Base-by-base conservation (phyloP, 441 rosid genomes). In the Populus trichocarpa region DNA sequence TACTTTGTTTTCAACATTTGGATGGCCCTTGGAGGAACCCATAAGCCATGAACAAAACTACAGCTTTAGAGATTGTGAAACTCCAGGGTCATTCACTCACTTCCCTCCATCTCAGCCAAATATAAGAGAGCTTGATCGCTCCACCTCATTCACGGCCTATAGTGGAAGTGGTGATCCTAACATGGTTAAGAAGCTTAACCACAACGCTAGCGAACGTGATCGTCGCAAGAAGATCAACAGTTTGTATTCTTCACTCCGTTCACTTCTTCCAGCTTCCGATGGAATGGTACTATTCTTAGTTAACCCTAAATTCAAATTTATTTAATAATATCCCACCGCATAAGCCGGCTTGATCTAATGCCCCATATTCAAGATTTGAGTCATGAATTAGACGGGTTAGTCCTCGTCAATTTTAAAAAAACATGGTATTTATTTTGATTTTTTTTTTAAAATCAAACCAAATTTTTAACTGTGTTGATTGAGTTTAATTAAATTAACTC, bases 151-250 rank as follows among this genome's bases (percentile, higher is more conserved):
- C 38, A 6, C 72, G 1, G 75, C 67, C 63, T 32, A 73, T 71
- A 79, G 66, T n/a, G 25, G 14, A 20, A 64, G 11, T 22, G 73
- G 69, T 11, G 77, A 73, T 14, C 72, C 46, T 6, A 25, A 50
- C 50, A 25, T 68, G 77, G 74, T 73, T 8, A 79, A 73, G 90
- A 92, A 90, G 88, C 85, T 92, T 30, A 85, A 83, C 63, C 97
- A 92, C 85, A 92, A 89, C 36, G 92, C 94, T 16, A 86, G 86
- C 3, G 94, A 90, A 78, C 86, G 93, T 0, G 85, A 85, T 42
- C 89, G 92, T 3, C 84, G 97, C 16, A 88, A 79, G 83, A 90
- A 86, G 80, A 81, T 92, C 38, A 92, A 90, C 75, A 20, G 18
- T 33, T 75, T 90, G 76, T 92, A 84, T 69, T 86, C 87, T 2